Evolutionary conservation across 2,329 filamentous ascomycete species (phyloP).

Genomic region (Curvularia hawaiiensis): DNA sequence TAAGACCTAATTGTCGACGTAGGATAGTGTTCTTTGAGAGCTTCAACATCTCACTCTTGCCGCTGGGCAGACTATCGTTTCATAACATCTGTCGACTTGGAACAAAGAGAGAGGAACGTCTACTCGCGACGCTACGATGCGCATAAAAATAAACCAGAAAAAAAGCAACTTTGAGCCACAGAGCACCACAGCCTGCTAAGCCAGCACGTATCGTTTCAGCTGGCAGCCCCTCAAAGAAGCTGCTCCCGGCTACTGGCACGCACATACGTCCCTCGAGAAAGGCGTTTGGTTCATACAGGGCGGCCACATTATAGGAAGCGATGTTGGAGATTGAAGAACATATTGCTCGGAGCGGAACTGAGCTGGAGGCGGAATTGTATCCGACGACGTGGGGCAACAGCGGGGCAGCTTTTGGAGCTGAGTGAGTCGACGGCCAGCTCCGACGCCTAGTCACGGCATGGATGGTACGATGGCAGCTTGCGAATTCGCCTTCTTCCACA

Average conservation of each 20-base stretch:
- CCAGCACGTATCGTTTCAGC: constrained; percentile 15
- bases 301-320: neutral
- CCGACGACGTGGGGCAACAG: constrained; percentile 14
- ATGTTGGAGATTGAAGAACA: neutral
- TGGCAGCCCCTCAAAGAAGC: neutral
- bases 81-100: neutral
- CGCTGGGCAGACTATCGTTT: neutral
- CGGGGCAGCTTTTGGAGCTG: constrained; percentile 13
- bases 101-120: neutral
- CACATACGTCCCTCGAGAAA: neutral
- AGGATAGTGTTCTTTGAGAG: neutral
- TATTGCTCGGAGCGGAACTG: neutral
- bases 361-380: neutral
- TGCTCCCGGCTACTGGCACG: neutral
- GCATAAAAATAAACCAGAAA: neutral
- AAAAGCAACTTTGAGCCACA: neutral
- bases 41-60: neutral
- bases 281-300: neutral
- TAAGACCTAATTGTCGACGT: neutral
- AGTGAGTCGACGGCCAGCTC: constrained; percentile 27
- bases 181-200: constrained; percentile 1
- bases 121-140: neutral
- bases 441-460: constrained; percentile 22
- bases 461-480: neutral
- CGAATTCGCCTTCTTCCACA: neutral